Percentiles rank a stretch among this genome's conserved stretches.
Conservation (phyloP, 2,329 filamentous ascomycete species). For the Colletotrichum sp. region DNA sequence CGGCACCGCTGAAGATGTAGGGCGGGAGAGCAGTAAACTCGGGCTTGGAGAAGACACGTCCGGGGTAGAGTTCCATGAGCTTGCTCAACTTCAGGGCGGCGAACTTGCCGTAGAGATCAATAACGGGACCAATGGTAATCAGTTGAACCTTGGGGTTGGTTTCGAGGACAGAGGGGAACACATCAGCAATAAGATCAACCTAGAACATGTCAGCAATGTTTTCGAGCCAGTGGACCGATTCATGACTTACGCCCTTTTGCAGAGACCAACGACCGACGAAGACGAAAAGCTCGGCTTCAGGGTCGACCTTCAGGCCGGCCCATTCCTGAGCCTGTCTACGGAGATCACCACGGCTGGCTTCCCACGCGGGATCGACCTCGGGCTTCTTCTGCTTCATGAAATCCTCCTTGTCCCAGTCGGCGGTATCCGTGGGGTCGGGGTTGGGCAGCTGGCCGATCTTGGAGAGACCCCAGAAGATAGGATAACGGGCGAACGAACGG, state of each 20-base stretch:
- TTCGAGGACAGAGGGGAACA: slow-evolving; percentile 68
- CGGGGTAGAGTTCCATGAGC: slow-evolving; percentile 70
- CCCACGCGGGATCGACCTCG: slow-evolving; percentile 61
- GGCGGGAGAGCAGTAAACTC: slow-evolving; percentile 71
- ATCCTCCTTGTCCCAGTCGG: slow-evolving; percentile 60
- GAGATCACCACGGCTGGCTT: slow-evolving; percentile 56
- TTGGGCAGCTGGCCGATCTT: slow-evolving; percentile 69
- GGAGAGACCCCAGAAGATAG: slow-evolving; percentile 72
- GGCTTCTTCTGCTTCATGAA: slow-evolving; percentile 50
- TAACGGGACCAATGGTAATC: slow-evolving; percentile 68
- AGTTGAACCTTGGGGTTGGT: slow-evolving; percentile 64
- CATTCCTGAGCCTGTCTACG: slow-evolving; percentile 70
- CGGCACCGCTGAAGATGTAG: slow-evolving; percentile 70
- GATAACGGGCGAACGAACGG: slow-evolving; percentile 69
- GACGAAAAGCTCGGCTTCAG: slow-evolving; percentile 68
- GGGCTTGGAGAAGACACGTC: slow-evolving; percentile 69
- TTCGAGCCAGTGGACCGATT: background rate
- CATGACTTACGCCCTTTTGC: slow-evolving; percentile 60
- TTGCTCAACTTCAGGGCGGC: slow-evolving; percentile 68
- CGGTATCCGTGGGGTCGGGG: slow-evolving; percentile 70
- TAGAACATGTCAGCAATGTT: background rate
- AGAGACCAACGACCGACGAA: slow-evolving; percentile 74
- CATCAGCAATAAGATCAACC: slow-evolving; percentile 70
- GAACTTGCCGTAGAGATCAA: slow-evolving; percentile 72
- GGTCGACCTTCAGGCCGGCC: slow-evolving; percentile 66